A percentile compares a stretch with the other conserved stretches of the same genome.
These are phyloP conservation scores for Pyrenula aspistea DNA, from an alignment of 495 filamentous ascomycete species.

Conservation along the genomic window DNA sequence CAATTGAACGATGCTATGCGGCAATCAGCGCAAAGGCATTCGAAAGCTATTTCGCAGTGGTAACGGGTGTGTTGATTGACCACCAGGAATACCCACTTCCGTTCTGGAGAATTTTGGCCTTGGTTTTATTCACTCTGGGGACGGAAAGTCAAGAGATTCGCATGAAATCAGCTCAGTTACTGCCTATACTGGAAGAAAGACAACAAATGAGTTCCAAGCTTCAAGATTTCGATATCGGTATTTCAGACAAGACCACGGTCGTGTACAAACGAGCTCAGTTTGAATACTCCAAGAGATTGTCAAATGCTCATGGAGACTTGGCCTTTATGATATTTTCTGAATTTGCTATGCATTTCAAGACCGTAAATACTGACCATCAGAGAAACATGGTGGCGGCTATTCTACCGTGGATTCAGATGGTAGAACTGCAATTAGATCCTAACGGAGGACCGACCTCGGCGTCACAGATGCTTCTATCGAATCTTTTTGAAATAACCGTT, in stretches of 20 bases:
- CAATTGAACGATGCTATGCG: slow-evolving; percentile 79
- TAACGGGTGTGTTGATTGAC: slow-evolving; percentile 74
- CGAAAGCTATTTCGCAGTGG: slow-evolving; percentile 91
- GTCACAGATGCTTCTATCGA: slow-evolving; percentile 92
- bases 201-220: slow-evolving; percentile 78
- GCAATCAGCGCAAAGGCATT: slow-evolving; percentile 66
- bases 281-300: slow-evolving; percentile 83
- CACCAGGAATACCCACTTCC: slow-evolving; percentile 65
- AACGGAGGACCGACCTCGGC: slow-evolving; percentile 79
- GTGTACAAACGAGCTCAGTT: slow-evolving; percentile 97
- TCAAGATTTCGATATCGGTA: slow-evolving; percentile 95
- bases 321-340: slow-evolving; percentile 93
- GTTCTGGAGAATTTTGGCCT: slow-evolving; percentile 81
- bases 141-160: slow-evolving; percentile 79
- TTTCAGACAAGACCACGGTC: slow-evolving; percentile 94
- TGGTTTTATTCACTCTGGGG: slow-evolving; percentile 81
- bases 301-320: slow-evolving; percentile 74
- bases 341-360: slow-evolving; percentile 83
- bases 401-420: slow-evolving; percentile 89
- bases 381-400: slow-evolving; percentile 91
- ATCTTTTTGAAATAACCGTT: slow-evolving; percentile 93
- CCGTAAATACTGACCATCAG: slow-evolving; percentile 65
- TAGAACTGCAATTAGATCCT: slow-evolving; percentile 89
- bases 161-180: slow-evolving; percentile 75
- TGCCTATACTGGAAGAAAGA: slow-evolving; percentile 73